phyloP scores from a whole-genome alignment of 2,329 filamentous ascomycete genomes.

The Colletotrichum phormii region DNA sequence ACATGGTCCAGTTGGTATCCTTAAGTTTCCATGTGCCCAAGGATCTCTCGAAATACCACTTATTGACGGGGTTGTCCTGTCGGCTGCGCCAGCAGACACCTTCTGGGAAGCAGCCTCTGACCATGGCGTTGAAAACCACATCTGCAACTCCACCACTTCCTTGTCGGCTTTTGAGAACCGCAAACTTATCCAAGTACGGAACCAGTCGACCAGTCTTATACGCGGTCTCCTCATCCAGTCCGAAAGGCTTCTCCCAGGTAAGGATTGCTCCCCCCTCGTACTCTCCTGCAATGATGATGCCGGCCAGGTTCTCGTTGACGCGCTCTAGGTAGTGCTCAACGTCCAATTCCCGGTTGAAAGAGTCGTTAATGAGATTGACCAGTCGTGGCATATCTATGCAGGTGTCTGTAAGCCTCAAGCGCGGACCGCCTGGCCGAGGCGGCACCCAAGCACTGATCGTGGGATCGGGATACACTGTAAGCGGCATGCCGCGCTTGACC shows the following conservation, averaged over 20 bases:
- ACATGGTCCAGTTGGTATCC: slow-evolving; percentile 95
- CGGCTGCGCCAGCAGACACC: slow-evolving; percentile 95
- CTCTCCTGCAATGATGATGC: slow-evolving; percentile 93
- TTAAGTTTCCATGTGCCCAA: slow-evolving; percentile 84
- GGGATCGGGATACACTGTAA: slow-evolving; percentile 84
- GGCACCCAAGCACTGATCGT: slow-evolving; percentile 74
- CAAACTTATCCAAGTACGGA: slow-evolving; percentile 97
- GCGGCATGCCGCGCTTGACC: slow-evolving; percentile 89
- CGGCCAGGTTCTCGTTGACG: slow-evolving; percentile 85
- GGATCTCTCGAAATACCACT: slow-evolving; percentile 98
- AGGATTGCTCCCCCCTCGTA: slow-evolving; percentile 96
- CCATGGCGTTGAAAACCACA: slow-evolving; percentile 96
- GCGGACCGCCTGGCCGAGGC: slow-evolving; percentile 67
- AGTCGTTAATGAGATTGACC: slow-evolving; percentile 91
- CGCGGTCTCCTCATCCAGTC: slow-evolving; percentile 64
- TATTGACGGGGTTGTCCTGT: slow-evolving; percentile 94
- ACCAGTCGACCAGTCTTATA: slow-evolving; percentile 74
- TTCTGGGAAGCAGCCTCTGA: slow-evolving; percentile 85
- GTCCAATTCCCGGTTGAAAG: slow-evolving; percentile 87
- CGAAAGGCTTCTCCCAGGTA: slow-evolving; percentile 88
- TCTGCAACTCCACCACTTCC: slow-evolving; percentile 94
- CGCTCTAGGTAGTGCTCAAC: slow-evolving; percentile 84
- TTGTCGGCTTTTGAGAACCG: slow-evolving; percentile 88
- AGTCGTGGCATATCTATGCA: slow-evolving; percentile 86
- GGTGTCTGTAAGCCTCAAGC: slow-evolving; percentile 80